Conservation (phyloP, 148 eudicot species). For the Nepenthes gracilis region DNA sequence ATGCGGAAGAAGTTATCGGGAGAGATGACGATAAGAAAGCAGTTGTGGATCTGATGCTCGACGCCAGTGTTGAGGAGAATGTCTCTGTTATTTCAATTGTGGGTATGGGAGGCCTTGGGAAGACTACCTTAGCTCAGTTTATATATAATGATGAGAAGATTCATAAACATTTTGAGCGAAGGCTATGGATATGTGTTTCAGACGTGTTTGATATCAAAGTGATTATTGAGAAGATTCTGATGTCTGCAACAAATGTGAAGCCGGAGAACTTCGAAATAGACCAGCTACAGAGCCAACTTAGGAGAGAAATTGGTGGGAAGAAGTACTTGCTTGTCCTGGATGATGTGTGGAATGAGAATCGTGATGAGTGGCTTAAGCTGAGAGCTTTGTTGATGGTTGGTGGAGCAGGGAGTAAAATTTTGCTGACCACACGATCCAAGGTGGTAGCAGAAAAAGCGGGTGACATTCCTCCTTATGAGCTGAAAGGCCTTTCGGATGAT, state of each 20-base stretch:
- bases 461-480: neutral
- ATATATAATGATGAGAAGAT: constrained; percentile 10
- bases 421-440: constrained; percentile 14
- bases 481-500: constrained; percentile 14
- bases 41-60: constrained; percentile 1
- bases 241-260: neutral
- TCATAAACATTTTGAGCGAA: constrained; percentile 4
- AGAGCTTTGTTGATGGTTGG: constrained; percentile 4
- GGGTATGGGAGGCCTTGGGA: neutral
- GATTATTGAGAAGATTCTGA: constrained; percentile 8
- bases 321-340: constrained; percentile 14
- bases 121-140: constrained; percentile 15
- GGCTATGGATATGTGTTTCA: constrained; percentile 13
- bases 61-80: neutral
- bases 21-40: constrained; percentile 17
- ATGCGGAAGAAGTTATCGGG: constrained; percentile 12
- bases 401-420: constrained; percentile 5
- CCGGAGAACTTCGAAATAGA: neutral
- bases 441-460: constrained; percentile 4
- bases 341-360: constrained; percentile 14
- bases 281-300: constrained; percentile 9
- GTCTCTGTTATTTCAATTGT: neutral
- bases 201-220: constrained; percentile 6
- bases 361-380: constrained; percentile 9
- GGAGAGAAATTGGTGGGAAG: constrained; percentile 5